Base-by-base conservation (phyloP, 2,329 filamentous ascomycete species). In the Teratosphaeriaceae sp. region DNA sequence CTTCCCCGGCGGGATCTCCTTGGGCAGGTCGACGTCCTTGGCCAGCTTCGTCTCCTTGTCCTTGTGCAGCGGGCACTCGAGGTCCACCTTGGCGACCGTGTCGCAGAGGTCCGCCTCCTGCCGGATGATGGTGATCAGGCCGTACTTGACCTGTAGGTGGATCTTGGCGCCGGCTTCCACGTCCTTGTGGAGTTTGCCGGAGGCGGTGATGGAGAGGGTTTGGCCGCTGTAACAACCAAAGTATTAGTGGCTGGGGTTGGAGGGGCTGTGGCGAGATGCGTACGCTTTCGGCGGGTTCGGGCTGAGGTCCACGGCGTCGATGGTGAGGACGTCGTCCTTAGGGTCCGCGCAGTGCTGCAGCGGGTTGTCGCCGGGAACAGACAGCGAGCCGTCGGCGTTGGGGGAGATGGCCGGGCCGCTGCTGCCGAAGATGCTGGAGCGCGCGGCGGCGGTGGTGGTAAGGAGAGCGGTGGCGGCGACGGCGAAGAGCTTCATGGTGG, bases 261-360 rank as follows among this genome's bases (percentile, higher is more conserved):
- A 21, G 20, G 24, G 5, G 24, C 42, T 3, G 29, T 16, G 18
- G 12, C 24, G 22, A 53, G 41, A 26, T 19, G 50, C 56, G 60
- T 80, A 97, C 90, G 88, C 74, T 61, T 78, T 62, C 26, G 92
- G 92, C 47, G 90, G 92, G 66, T 96, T 97, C 12, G 92, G 92
- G 26, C 66, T 61, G 44, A 98, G 68, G 58, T 96, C 82, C 44
- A 97, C 88, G 36, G 77, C 78, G 51, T 88, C 73, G 58, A 98
- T 88, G 33, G 71, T 69, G 54, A 96, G 71, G 44, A 89, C 76
- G 63, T 96, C 80, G 40, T 79, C 65, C 38, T 67, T 66, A 45
- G 86, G 85, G 49, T 85, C 75, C 45, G 71, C 69, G 52, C 92
- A 98, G 68, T 85, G 86, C 60, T 80, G 72, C 46, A 98, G 75